Evolutionary conservation across 2,329 filamentous ascomycete species (phyloP).

Genomic region (Mollisia scopiformis): DNA sequence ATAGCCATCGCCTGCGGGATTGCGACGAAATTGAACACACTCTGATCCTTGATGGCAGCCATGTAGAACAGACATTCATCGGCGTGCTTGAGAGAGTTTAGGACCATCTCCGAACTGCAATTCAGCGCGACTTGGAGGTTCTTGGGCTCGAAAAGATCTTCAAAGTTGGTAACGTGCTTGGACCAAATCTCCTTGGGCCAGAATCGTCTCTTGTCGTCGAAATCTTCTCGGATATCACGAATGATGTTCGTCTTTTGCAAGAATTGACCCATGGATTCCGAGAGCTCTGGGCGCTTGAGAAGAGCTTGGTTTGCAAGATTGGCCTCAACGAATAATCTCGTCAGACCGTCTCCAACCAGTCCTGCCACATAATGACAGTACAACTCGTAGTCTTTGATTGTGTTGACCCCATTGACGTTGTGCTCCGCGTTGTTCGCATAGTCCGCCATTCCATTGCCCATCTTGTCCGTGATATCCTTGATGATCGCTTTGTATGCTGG

Average conservation of each 20-base stretch:
- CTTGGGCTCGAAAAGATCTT: slow-evolving; percentile 84
- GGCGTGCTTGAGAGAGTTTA: slow-evolving; percentile 82
- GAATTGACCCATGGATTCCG: slow-evolving; percentile 96
- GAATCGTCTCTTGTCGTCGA: slow-evolving; percentile 84
- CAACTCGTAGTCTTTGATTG: slow-evolving; percentile 86
- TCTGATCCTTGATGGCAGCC: slow-evolving; percentile 91
- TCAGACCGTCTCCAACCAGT: slow-evolving; percentile 92
- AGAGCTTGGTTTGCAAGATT: slow-evolving; percentile 86
- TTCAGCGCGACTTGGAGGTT: slow-evolving; percentile 78
- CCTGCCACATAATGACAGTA: slow-evolving; percentile 99
- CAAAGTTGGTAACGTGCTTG: slow-evolving; percentile 88
- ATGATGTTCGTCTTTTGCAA: slow-evolving; percentile 99
- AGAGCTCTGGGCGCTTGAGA: slow-evolving; percentile 75
- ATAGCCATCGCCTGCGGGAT: slow-evolving; percentile 98
- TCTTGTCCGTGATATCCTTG: slow-evolving; percentile 87
- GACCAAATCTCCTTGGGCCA: slow-evolving; percentile 98
- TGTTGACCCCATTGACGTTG: slow-evolving; percentile 79
- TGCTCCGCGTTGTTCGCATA: slow-evolving; percentile 84
- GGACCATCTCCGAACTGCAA: slow-evolving; percentile 91
- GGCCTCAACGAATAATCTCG: slow-evolving; percentile 84
- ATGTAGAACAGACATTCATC: slow-evolving; percentile 99
- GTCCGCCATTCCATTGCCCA: slow-evolving; percentile 99
- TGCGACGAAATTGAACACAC: slow-evolving; percentile 97
- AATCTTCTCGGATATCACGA: slow-evolving; percentile 90
- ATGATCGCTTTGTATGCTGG: slow-evolving; percentile 83